Evolutionary conservation across 148 eudicot species (phyloP), one percentile per base, ranked within the genome.

Genomic region (Amaranthus hypochondriacus): DNA sequence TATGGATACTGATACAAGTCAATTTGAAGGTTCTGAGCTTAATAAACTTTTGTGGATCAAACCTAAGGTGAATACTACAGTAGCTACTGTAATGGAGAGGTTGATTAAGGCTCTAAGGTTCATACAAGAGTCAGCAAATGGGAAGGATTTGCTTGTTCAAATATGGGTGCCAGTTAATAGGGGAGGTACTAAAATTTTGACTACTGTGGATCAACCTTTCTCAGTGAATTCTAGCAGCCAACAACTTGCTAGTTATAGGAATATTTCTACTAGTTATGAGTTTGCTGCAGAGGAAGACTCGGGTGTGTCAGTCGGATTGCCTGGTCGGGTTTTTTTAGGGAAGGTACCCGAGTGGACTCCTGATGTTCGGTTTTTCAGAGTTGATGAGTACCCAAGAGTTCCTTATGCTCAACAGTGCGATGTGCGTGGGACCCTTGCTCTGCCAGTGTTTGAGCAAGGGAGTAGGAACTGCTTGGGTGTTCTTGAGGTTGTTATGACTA

Each of bases 301-400:
- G 2, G 82, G 79, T 50, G 80, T 78, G 62, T 78, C 79, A 10
- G 83, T 79, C 72, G 98, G 98, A 39, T 81, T 93, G 73, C 96
- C 96, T 57, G 96, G 92, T 6, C 58, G 96, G 60, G 98, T 93
- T 28, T 93, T 87, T 69, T 79, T 78, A 74, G 89, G 83, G 18
- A 89, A 87, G 76, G 98, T 90, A 49, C 96, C 98, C 4, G 98
- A 93, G 78, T 93, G 98, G 98, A 90, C 90, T 15, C 98, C 98
- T 48, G 98, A 93, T 87, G 98, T 93, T 74, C 80, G 90, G 5
- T 89, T 89, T 59, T 93, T 90, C 57, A 79, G 85, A 74, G 81
- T 75, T 14, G 93, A 93, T 49, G 98, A 93, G 84, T 93, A 87
- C 62, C 90, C 89, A 8, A 77, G 98, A 76, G 96, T 93, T 77